Base-by-base conservation (phyloP, 2,329 filamentous ascomycete genomes). In the Periconia sp. region DNA sequence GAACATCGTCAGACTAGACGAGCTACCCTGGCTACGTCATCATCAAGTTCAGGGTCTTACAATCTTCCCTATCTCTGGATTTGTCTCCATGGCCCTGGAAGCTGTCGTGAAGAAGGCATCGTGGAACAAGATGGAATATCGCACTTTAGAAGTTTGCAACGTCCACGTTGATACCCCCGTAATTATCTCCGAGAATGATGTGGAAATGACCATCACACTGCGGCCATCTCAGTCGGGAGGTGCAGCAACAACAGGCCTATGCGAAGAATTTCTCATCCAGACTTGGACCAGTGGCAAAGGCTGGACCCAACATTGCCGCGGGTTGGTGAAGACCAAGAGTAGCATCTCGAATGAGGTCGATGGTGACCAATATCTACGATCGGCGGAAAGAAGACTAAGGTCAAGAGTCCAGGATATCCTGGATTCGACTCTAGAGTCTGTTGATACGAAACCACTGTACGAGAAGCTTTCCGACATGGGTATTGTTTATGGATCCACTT, bases 221-320 rank as follows among this genome's bases (percentile, higher is more conserved):
- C 51, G 54, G 3, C 33, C 45, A n/a, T 16, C 13, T 13, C 41
- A 49, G 15, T 33, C 40, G 2, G 28, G 31, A 1, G 25, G 33
- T 5, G 26, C 16, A 22, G 11, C 6, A 4, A 16, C 3, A 32
- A 40, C 8, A 35, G 47, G 18, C 35, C 35, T 32, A 17, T 23
- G 29, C 23, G 12, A 42, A 46, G 13, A 28, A 48, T 8, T 84
- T 85, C 63, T 65, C 2, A 78, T 85, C 18, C 79, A 73, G 32
- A 82, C 81, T 0, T 82, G 75, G 74, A 74, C 74, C 0, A 70
- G 72, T 11, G 71, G 64, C 10, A 71, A 77, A 28, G 76, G 78
- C 9, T 85, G 82, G 82, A 75, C 76, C 0, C 78, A 84, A 54
- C 78, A 85, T 54, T 84, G 81, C 57, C 54, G 46, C 13, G 62